Conservation (phyloP, 768 basidiomycete genomes). For the Xerocomus spinulosus region DNA sequence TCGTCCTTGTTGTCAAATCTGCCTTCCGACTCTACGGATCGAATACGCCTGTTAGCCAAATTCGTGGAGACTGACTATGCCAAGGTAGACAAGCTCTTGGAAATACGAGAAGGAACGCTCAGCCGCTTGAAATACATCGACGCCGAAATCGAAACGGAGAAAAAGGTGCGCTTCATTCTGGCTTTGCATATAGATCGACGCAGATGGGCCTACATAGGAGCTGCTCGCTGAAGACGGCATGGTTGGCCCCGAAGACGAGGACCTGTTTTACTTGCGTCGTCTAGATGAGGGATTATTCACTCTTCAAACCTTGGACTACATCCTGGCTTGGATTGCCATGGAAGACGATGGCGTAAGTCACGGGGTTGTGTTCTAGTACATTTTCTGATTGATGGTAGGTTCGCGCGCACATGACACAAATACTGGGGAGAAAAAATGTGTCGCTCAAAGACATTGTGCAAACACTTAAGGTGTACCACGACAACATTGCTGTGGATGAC, state of each 20-base stretch:
- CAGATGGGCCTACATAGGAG: constrained; percentile 35
- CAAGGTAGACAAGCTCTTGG: constrained; percentile 90
- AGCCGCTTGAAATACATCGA: constrained; percentile 58
- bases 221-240: constrained; percentile 54
- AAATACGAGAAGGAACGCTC: constrained; percentile 72
- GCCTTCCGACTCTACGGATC: constrained; percentile 73
- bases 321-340: constrained; percentile 93
- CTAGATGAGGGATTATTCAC: constrained; percentile 86
- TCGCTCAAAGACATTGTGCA: constrained; percentile 65
- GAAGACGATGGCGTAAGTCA: constrained; percentile 91
- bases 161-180: constrained; percentile 42
- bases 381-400: constrained; percentile 48
- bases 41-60: constrained; percentile 82
- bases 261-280: constrained; percentile 78
- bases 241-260: constrained; percentile 57
- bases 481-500: constrained; percentile 62
- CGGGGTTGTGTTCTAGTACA: not conserved
- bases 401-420: constrained; percentile 64
- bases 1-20: constrained; percentile 86
- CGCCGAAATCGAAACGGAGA: constrained; percentile 63
- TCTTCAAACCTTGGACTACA: constrained; percentile 89
- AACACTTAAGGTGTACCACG: constrained; percentile 66
- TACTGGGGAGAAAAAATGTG: constrained; percentile 71
- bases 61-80: constrained; percentile 93
- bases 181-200: not conserved